Conservation (phyloP, 148 eudicot genomes). For the Mesembryanthemum crystallinum region DNA sequence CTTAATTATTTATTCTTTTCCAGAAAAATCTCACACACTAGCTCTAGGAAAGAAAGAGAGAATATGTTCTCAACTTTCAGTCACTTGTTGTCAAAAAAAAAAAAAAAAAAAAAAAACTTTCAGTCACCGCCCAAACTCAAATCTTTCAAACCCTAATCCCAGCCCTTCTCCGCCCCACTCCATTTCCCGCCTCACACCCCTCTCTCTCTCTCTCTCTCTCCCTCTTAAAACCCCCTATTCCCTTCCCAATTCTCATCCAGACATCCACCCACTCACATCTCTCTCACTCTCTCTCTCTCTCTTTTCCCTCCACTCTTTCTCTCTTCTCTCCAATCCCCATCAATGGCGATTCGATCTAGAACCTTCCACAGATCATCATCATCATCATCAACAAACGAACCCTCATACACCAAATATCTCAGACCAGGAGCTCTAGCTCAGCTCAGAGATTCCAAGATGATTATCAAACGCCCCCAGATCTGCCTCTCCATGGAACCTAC, state of each 20-base stretch:
- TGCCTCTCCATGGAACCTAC: neutral
- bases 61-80: too few relatives aligned
- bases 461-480: constrained; percentile 10
- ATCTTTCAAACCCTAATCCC: constrained; percentile 28
- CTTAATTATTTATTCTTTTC: too few relatives aligned
- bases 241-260: constrained; percentile 8
- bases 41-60: too few relatives aligned
- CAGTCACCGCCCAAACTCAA: neutral
- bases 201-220: neutral
- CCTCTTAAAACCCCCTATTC: neutral
- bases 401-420: constrained; percentile 16
- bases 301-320: neutral
- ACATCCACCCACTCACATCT: neutral
- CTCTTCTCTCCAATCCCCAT: neutral
- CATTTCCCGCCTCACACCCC: constrained; percentile 3
- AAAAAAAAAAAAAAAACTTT: too few relatives aligned
- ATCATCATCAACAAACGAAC: neutral
- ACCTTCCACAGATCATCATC: neutral
- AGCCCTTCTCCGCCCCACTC: constrained; percentile 17
- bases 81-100: too few relatives aligned
- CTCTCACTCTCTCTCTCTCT: neutral
- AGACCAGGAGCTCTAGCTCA: constrained; percentile 29
- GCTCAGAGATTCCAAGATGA: constrained; percentile 15
- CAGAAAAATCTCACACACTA: too few relatives aligned
- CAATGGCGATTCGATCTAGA: constrained; percentile 6